phyloP scores from a whole-genome alignment of 2,329 filamentous ascomycete genomes.

The Metarhizium humberi region DNA sequence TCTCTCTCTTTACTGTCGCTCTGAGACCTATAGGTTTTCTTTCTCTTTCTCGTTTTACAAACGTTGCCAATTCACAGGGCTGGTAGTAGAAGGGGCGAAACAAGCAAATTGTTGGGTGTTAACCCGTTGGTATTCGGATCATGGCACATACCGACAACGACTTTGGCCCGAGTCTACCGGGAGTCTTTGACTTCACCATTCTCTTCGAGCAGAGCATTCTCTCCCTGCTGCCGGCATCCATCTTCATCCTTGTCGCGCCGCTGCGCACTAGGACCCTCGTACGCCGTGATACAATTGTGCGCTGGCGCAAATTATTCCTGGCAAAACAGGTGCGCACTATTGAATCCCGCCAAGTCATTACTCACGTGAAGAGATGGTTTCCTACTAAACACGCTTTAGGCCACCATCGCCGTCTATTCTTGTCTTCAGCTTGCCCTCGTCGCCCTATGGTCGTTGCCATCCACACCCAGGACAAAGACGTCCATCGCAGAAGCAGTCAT shows the following conservation, averaged over 20 bases:
- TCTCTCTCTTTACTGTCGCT: no score
- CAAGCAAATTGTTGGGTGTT: no score
- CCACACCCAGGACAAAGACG: conserved; percentile 13
- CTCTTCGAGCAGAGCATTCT: conserved; percentile 22
- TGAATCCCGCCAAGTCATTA: rapidly evolving
- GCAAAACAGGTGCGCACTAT: conserved; percentile 12
- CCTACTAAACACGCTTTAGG: conserved; percentile 3
- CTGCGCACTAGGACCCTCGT: conserved; percentile 10
- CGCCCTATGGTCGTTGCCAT: conserved; percentile 16
- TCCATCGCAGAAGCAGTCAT: conserved; percentile 20
- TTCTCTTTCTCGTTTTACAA: no score
- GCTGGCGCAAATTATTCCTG: conserved; percentile 10
- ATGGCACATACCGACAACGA: conserved; percentile 6
- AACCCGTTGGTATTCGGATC: neutral
- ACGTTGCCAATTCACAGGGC: no score
- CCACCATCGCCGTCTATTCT: conserved; percentile 4
- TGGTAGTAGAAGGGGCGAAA: no score
- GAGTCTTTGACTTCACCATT: conserved; percentile 20
- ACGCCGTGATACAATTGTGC: conserved; percentile 2
- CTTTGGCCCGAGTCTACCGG: conserved; percentile 16
- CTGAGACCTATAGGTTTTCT: no score
- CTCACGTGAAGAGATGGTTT: no score
- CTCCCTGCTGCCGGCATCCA: conserved; percentile 15
- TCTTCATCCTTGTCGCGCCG: conserved; percentile 16
- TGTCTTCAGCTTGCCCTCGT: conserved; percentile 15